Evolutionary conservation across 164 flowering plant species (phyloP).

Genomic region (Liriodendron chinense): DNA sequence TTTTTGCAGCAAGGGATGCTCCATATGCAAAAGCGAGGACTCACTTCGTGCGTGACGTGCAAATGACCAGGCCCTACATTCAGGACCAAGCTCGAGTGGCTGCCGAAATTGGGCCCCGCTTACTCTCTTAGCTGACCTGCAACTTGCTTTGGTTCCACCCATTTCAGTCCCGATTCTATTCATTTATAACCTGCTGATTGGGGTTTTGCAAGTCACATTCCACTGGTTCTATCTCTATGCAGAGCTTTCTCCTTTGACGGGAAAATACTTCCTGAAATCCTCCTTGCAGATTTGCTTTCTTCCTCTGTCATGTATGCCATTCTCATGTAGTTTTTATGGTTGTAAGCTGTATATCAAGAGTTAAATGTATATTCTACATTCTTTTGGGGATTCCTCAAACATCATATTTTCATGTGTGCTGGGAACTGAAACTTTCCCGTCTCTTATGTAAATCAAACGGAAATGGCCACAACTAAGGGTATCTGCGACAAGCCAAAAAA

Average conservation of each 20-base stretch:
- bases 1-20: conserved; percentile 86
- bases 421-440: not conserved
- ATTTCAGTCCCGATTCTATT: not conserved
- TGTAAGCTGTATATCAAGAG: not conserved
- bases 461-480: no score
- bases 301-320: not conserved
- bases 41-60: conserved; percentile 79
- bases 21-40: conserved; percentile 97
- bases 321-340: not conserved
- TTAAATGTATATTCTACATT: not conserved
- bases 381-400: not conserved
- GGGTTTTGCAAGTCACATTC: not conserved
- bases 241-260: not conserved
- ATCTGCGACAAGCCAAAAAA: no score
- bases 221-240: not conserved
- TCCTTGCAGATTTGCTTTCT: not conserved
- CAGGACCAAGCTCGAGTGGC: conserved; percentile 61
- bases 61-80: conserved; percentile 60
- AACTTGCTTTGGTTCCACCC: not conserved
- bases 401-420: not conserved
- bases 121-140: conserved; percentile 52
- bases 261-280: not conserved
- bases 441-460: no score
- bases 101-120: conserved; percentile 77
- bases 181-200: not conserved